Base-by-base conservation (phyloP, 1,284 basidiomycete genomes). In the Ustilago nuda region DNA sequence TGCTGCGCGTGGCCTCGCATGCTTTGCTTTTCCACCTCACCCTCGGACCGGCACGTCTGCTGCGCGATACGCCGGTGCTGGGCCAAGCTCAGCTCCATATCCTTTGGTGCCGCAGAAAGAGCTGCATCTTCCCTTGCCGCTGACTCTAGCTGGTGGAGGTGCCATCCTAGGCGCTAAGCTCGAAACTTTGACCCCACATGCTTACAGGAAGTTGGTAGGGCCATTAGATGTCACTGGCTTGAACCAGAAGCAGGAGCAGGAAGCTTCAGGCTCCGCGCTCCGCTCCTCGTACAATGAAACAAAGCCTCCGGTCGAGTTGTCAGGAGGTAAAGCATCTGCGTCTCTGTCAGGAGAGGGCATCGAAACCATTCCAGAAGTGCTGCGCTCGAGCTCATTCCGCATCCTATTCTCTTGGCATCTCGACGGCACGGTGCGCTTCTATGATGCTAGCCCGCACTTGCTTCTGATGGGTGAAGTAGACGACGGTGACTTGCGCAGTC, bases 391-490 rank as follows among this genome's bases (percentile, higher is more conserved):
- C 50, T 57, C 52, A 5, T 76, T 76, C 51, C 78, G 80, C 35
- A 41, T 85, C 8, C 60, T 85, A 11, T 45, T 85, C 48, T 81
- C 80, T 0, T 84, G 83, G 81, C 83, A 85, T 60, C 69, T 84
- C n/a, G 82, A 85, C 52, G 82, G 82, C 32, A 79, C 72, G 7
- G 67, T 85, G 6, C 79, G 83, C 43, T 75, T 84, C 66, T 74
- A 79, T 50, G 83, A 85, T 41, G 77, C 68, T 9, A 83, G 80
- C 51, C 80, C 79, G 36, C 82, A 84, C 46, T 61, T 84, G 30
- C 63, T 85, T 12, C 72, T 85, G 19, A 60, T 80, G 45, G 82
- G 82, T 17, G 41, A 56, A 8, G 58, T 59, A 8, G 74, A 81
- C 27, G 60, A 70, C 27, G 58, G 54, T 11, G 71, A 76, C 13